phyloP scores from a whole-genome alignment of 78 protist genomes.

The Guillardia theta region DNA sequence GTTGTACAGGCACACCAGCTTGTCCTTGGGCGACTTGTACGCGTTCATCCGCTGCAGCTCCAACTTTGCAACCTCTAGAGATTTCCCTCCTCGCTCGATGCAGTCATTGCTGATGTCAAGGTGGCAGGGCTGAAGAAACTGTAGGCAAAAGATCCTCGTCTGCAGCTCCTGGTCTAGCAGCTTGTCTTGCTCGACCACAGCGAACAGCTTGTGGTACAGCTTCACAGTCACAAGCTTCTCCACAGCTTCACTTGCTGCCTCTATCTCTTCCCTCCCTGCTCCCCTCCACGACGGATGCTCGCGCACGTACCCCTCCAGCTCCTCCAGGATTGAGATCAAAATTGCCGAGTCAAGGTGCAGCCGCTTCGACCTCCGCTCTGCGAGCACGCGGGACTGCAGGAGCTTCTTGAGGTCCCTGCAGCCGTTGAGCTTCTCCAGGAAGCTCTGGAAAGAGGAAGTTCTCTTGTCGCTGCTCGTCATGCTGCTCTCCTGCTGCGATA shows the following conservation, averaged over 20 bases:
- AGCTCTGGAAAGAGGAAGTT: too few species aligned
- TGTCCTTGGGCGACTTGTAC: constrained; percentile 80
- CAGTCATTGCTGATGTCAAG: not conserved
- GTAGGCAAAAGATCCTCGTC: not conserved
- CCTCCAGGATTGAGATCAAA: too few species aligned
- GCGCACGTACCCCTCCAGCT: not conserved
- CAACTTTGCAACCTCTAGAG: not conserved
- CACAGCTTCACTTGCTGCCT: not conserved
- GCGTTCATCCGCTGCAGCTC: not conserved
- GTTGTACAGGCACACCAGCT: constrained; percentile 75
- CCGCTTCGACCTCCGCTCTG: too few species aligned
- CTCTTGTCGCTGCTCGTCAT: too few species aligned
- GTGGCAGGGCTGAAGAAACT: not conserved
- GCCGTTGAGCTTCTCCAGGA: too few species aligned
- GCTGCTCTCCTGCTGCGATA: too few species aligned
- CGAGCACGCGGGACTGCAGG: too few species aligned
- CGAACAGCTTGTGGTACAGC: not conserved
- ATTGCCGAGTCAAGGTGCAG: too few species aligned
- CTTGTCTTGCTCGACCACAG: not conserved
- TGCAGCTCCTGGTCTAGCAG: not conserved
- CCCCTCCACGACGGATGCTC: not conserved
- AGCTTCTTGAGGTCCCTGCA: too few species aligned
- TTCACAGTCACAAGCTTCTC: not conserved
- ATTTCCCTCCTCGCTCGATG: too few species aligned
- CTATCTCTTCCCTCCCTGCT: not conserved